phyloP scores from a whole-genome alignment of 108 stramenopile species.

The Skeletonema menzelii region DNA sequence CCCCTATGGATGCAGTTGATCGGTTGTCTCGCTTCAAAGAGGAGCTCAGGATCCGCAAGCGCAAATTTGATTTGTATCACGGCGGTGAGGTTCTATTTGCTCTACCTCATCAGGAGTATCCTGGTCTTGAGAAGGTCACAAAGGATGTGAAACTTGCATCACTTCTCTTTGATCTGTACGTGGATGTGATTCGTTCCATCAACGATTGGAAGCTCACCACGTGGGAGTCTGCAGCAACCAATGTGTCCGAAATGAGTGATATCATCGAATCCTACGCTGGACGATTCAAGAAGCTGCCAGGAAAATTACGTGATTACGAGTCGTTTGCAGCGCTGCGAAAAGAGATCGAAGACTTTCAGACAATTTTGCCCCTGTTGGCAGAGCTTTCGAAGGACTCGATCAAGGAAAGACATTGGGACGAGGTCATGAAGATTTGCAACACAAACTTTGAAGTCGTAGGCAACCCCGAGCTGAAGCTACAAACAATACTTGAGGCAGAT shows the following conservation, averaged over 20 bases:
- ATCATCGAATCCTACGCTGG: slow-evolving; percentile 78
- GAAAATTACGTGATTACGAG: slow-evolving; percentile 81
- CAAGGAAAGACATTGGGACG: slow-evolving; percentile 88
- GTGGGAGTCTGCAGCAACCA: slow-evolving; percentile 70
- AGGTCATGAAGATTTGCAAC: slow-evolving; percentile 71
- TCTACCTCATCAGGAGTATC: slow-evolving; percentile 82
- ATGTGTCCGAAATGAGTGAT: slow-evolving; percentile 75
- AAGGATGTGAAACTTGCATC: slow-evolving; percentile 86
- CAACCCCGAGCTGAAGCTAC: slow-evolving; percentile 77
- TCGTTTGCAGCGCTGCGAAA: slow-evolving; percentile 76
- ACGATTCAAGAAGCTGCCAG: slow-evolving; percentile 87
- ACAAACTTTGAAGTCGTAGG: slow-evolving; percentile 69
- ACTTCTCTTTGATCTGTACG: slow-evolving; percentile 86
- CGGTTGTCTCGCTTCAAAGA: slow-evolving; percentile 86
- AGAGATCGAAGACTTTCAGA: slow-evolving; percentile 89
- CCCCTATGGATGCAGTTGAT: slow-evolving; percentile 89
- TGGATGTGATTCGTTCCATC: slow-evolving; percentile 84
- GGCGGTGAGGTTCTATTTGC: slow-evolving; percentile 88
- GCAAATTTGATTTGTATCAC: slow-evolving; percentile 85
- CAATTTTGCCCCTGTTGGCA: slow-evolving; percentile 77
- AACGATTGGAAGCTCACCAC: slow-evolving; percentile 83
- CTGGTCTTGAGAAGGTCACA: slow-evolving; percentile 74
- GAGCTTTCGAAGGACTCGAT: slow-evolving; percentile 88
- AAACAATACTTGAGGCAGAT: slow-evolving; percentile 61
- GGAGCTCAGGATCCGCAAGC: slow-evolving; percentile 79